phyloP scores from a whole-genome alignment of 2,329 filamentous ascomycete genomes.

The Fusarium globosum region DNA sequence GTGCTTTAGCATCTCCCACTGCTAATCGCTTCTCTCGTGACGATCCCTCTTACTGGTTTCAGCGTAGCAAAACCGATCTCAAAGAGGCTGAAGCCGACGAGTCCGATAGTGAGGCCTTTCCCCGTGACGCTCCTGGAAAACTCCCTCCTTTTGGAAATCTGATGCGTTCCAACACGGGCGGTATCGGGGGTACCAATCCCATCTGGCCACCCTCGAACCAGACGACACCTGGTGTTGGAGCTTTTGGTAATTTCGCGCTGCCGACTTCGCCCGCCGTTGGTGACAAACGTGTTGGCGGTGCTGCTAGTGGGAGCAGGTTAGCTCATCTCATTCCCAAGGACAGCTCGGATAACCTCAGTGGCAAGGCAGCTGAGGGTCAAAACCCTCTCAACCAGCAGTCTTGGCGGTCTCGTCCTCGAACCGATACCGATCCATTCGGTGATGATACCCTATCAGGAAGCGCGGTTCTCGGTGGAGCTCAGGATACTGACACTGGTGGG shows the following conservation, averaged over 20 bases:
- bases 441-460: slow-evolving; percentile 74
- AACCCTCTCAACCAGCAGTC: slow-evolving; percentile 55
- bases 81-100: slow-evolving; percentile 68
- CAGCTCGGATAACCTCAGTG: slow-evolving; percentile 71
- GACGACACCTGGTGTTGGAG: slow-evolving; percentile 75
- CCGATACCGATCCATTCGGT: slow-evolving; percentile 82
- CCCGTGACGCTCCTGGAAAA: slow-evolving; percentile 49
- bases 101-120: slow-evolving; percentile 54
- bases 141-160: slow-evolving; percentile 57
- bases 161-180: slow-evolving; percentile 65
- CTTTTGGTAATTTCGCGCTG: slow-evolving; percentile 91
- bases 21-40: slow-evolving; percentile 70
- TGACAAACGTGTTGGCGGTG: slow-evolving; percentile 80
- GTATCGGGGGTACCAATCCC: slow-evolving; percentile 57
- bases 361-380: slow-evolving; percentile 62
- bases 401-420: slow-evolving; percentile 71
- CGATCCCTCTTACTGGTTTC: slow-evolving; percentile 69
- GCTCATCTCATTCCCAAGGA: slow-evolving; percentile 87
- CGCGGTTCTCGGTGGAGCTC: slow-evolving; percentile 79
- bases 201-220: slow-evolving; percentile 63
- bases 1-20: slow-evolving; percentile 70
- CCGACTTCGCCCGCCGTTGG: slow-evolving; percentile 63
- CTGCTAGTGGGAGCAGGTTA: slow-evolving; percentile 82
- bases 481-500: slow-evolving; percentile 68
- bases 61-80: slow-evolving; percentile 63